These are phyloP conservation scores for Cercospora nicotianae DNA, from an alignment of 2,329 filamentous ascomycete genomes.

Conservation along the genomic window DNA sequence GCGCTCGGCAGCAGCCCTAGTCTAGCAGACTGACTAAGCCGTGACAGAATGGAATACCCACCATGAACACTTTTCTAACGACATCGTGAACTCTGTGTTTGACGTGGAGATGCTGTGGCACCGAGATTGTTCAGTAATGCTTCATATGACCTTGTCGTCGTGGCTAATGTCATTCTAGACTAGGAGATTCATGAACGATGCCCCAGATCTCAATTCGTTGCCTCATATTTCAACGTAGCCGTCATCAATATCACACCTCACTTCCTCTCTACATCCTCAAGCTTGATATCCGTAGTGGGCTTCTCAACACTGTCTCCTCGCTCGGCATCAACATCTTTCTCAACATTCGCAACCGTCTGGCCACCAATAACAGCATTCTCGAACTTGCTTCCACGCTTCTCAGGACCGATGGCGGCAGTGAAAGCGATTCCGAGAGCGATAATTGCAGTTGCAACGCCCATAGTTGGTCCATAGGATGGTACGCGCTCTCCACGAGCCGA, in stretches of 20 bases:
- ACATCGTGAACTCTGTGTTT: not conserved
- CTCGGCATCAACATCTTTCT: constrained; percentile 23
- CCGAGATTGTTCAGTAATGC: not conserved
- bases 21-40: not conserved
- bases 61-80: not conserved
- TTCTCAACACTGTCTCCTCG: constrained; percentile 17
- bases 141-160: not conserved
- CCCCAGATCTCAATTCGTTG: not conserved
- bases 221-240: not conserved
- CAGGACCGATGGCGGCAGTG: constrained; percentile 69
- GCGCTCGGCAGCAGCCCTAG: not conserved
- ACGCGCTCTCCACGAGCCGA: constrained; percentile 58
- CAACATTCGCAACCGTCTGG: constrained; percentile 16
- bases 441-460: constrained; percentile 75
- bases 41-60: no score
- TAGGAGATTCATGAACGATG: not conserved
- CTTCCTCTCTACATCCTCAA: constrained; percentile 18
- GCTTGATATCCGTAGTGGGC: constrained; percentile 10
- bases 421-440: constrained; percentile 68
- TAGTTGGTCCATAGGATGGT: constrained; percentile 71
- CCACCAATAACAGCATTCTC: constrained; percentile 53
- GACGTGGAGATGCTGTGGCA: not conserved
- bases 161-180: not conserved
- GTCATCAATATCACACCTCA: not conserved
- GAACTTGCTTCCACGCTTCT: constrained; percentile 71